Evolutionary conservation across 208 protist species (phyloP), one percentile per base, ranked within the genome.

Genomic region (Phytomonas sp.): DNA sequence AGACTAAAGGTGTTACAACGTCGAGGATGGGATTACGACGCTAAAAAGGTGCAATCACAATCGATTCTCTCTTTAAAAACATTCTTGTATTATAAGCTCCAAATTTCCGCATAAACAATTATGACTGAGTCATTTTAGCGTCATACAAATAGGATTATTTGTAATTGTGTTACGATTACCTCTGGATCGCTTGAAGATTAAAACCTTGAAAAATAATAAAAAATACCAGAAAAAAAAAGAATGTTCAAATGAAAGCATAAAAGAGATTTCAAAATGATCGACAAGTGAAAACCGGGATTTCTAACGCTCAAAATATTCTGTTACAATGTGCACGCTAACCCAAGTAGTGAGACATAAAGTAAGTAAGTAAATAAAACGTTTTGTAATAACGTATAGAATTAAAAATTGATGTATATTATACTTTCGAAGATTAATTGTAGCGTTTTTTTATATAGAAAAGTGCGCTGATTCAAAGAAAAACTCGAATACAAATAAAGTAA

Each of bases 311-410:
- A 12, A 34, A 32, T 23, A 29, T 45, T 29, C 3, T 33, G 23
- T 52, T n/a, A 67, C 23, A n/a, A 37, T 66, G 29, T 23, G 14
- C 10, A 76, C 30, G 16, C 3, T 19, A 60, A 10, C 42, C 19
- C 23, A 69, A 52, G 29, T 29, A 60, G 23, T 45, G 60, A 59
- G 23, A 76, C 19, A 31, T 69, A 71, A 71, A 31, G 4, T 26
- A 64, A 62, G 0, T 23, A 52, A 66, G 42, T 12, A 26, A 71
- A 2, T 37, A 71, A 75, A 56, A 26, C 1, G 19, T 56, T 56
- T 56, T 5, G 45, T 56, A 1, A 1, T 56, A 56, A 56, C 19
- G 4, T 56, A 26, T 56, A 26, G 6, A 26, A 1, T 6, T 26
- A 19, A 5, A 65, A 14, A 65, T 26, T 56, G 61, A 60, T 40